These are phyloP conservation scores for Boeremia lycopersici DNA, from an alignment of 2,329 filamentous ascomycete genomes.

Conservation along the genomic window DNA sequence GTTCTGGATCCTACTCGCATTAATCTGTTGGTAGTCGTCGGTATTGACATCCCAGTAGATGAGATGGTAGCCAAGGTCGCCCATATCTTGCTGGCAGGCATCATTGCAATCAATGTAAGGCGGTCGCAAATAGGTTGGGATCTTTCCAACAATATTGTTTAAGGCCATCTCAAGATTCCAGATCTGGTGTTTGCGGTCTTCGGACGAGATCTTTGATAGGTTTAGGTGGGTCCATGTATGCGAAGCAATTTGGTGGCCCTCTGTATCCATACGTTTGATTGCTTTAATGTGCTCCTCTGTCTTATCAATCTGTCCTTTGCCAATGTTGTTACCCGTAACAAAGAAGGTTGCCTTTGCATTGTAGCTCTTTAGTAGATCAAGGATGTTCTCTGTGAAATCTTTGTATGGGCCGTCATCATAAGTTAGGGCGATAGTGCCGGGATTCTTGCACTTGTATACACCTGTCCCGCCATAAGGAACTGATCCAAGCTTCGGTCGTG, in stretches of 20 bases:
- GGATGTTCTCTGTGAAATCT: conserved; percentile 63
- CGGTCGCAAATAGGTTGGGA: conserved; percentile 58
- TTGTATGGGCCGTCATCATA: conserved; percentile 68
- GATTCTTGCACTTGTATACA: conserved; percentile 58
- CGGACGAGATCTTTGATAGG: conserved; percentile 47
- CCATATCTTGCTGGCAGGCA: conserved; percentile 45
- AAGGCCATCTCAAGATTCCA: conserved; percentile 59
- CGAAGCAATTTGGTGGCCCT: conserved; percentile 64
- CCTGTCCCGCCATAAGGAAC: conserved; percentile 61
- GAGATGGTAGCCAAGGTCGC: conserved; percentile 60
- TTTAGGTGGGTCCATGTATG: conserved; percentile 61
- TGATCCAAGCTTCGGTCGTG: conserved; percentile 58
- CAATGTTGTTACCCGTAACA: conserved; percentile 61
- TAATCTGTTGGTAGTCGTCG: conserved; percentile 62
- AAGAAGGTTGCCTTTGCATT: conserved; percentile 70
- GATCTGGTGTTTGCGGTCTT: conserved; percentile 53
- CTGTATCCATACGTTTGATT: conserved; percentile 58
- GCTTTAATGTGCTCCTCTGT: conserved; percentile 52
- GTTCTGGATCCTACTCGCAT: conserved; percentile 40
- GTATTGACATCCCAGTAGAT: conserved; percentile 65
- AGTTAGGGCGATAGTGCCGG: conserved; percentile 66
- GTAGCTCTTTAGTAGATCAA: conserved; percentile 64
- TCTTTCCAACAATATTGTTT: conserved; percentile 57
- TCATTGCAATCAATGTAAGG: conserved; percentile 52
- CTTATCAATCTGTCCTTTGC: conserved; percentile 60